Base-by-base conservation (phyloP, 164 flowering plant genomes). In the Chloranthus sessilifolius region DNA sequence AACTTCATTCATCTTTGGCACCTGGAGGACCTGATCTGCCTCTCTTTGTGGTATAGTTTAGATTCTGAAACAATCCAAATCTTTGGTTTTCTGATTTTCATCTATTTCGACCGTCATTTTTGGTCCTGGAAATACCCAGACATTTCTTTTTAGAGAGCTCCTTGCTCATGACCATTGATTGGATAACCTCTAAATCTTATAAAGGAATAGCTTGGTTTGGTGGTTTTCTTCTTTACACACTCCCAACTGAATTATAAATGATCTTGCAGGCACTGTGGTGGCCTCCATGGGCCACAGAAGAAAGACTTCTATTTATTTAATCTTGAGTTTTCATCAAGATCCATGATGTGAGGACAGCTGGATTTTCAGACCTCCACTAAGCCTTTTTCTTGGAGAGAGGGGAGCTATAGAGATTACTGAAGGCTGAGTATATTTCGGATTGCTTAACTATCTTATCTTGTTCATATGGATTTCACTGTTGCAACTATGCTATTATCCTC, bases 271-370 rank as follows among this genome's bases (percentile, higher is more conserved):
- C 39, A 20, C 39, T 48, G 6, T 48, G 26, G 15, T 26, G 43
- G 33, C 20, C 36, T 41, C 16, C 39, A 26, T 43, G 24, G 47
- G 28, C 27, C 24, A 22, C 39, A 28, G 14, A 53, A 10, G 48
- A 53, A 43, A 30, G 30, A 33, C 22, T 53, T 52, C 30, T 19
- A 19, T 30, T 43, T 53, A 38, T 31, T 26, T 11, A 45, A 45
- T 27, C 20, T 15, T 29, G 55, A 39, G 56, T 28, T 40, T 19
- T 20, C 33, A 19, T 51, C 56, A 39, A 24, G 56, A 36, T 52
- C 39, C 31, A 35, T 22, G 5, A 24, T 35, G 24, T 30, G 3
- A 19, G 37, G 20, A 0, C 23, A 26, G 35, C 22, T 12, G 21
- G 29, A 36, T 14, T 35, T 15, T 23, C 43, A 25, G 23, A 20